A percentile compares a stretch with the other conserved stretches of the same genome.
These are phyloP conservation scores for Kalmusia sp. DNA, from an alignment of 2,329 filamentous ascomycete genomes.

Conservation along the genomic window DNA sequence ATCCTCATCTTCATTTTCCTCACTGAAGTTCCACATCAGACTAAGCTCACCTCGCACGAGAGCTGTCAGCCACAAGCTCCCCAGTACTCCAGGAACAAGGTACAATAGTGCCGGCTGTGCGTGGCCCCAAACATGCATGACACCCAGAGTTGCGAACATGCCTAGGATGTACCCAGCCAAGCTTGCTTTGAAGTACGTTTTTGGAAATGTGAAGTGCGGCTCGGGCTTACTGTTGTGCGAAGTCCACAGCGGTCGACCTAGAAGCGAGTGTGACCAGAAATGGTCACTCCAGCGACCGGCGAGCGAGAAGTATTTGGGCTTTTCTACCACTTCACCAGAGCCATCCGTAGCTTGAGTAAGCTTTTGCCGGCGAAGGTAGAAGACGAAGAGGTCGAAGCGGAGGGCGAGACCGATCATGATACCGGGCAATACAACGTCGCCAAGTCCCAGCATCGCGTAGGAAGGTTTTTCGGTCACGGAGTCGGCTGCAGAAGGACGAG, in stretches of 20 bases:
- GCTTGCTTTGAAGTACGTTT: constrained; percentile 83
- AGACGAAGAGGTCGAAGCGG: constrained; percentile 87
- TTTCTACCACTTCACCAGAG: constrained; percentile 29
- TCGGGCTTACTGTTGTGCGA: constrained; percentile 23
- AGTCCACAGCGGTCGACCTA: constrained; percentile 31
- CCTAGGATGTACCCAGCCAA: constrained; percentile 79
- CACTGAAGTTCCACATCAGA: constrained; percentile 82
- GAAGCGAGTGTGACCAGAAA: constrained; percentile 70
- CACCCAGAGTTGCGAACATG: constrained; percentile 76
- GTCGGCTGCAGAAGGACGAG: constrained; percentile 62
- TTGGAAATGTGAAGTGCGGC: constrained; percentile 66
- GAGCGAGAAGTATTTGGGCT: constrained; percentile 54
- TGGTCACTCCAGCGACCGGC: constrained; percentile 82
- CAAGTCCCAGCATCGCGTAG: constrained; percentile 83
- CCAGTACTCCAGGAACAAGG: constrained; percentile 84
- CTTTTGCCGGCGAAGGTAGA: constrained; percentile 74
- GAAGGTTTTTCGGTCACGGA: constrained; percentile 51
- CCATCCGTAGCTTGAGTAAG: constrained; percentile 18
- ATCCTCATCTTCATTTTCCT: constrained; percentile 58
- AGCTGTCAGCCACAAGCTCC: constrained; percentile 77
- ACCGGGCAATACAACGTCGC: constrained; percentile 92
- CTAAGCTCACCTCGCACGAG: constrained; percentile 72
- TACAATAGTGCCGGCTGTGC: constrained; percentile 92
- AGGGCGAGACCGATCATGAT: constrained; percentile 88
- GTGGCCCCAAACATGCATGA: constrained; percentile 79